Percentiles rank a stretch among this genome's conserved stretches.
Conservation (phyloP, 2,329 filamentous ascomycete species). For the Domatiomyces catenatus region DNA sequence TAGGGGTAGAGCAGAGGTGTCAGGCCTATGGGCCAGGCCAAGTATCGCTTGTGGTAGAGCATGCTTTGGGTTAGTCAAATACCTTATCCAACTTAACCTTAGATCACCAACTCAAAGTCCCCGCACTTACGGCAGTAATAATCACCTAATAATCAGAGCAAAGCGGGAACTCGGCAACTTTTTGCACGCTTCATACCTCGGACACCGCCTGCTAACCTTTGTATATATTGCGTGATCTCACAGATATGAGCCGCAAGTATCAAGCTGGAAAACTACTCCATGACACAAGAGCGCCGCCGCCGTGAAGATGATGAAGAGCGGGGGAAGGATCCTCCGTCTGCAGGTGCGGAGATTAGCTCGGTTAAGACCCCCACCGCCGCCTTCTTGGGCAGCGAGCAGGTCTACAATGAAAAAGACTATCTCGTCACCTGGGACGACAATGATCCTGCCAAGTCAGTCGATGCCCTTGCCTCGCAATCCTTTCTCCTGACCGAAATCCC, state of each 20-base stretch:
- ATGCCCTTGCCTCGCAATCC: conserved; percentile 9
- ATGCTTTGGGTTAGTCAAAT: no score
- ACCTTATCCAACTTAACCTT: no score
- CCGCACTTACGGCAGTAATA: neutral
- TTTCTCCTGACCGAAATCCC: conserved; percentile 15
- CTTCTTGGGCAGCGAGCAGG: neutral
- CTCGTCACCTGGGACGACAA: neutral
- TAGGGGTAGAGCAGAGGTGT: no score
- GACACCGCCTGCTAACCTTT: neutral
- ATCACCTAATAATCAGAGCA: neutral
- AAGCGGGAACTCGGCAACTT: neutral
- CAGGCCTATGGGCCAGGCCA: no score
- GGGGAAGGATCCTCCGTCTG: neutral
- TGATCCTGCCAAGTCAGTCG: neutral
- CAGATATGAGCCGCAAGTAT: neutral
- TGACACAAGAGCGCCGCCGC: neutral
- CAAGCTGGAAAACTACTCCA: neutral
- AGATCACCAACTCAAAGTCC: no score
- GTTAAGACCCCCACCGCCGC: neutral
- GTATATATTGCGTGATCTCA: neutral
- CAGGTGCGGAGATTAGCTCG: neutral
- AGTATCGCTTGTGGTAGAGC: no score
- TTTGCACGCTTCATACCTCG: neutral
- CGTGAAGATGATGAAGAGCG: neutral
- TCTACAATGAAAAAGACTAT: neutral